Evolutionary conservation across 2,329 filamentous ascomycete genomes (phyloP), one percentile per base, ranked within the genome.

Genomic region (Cordyceps militaris): DNA sequence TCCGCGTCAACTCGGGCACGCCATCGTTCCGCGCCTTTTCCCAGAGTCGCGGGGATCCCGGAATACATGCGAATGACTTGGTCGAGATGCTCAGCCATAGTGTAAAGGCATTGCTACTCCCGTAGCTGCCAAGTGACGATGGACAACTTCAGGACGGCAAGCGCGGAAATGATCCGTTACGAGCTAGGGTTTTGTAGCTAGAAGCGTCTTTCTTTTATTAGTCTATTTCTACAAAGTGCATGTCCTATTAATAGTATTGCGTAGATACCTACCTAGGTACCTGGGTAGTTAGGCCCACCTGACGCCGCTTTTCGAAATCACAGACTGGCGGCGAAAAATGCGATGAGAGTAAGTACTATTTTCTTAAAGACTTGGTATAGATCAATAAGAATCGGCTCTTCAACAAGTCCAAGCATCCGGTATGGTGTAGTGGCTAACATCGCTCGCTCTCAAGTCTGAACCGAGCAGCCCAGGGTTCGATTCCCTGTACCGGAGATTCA

Each of bases 401-500:
- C 43, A 54, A 42, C 7, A 42, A 48, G 46, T 19, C 1, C 43
- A n/a, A 19, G 21, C 21, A 62, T 69, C 67, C 67, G 67, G 64
- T 68, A 69, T 69, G 67, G 67, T 69, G 67, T 69, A 69, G 67
- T 68, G 67, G 67, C 67, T 69, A 69, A 69, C 67, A 69, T 69
- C 67, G 67, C 66, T 69, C 67, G 66, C 67, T 69, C 68, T 70
- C 67, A 69, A 42, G 10, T 23, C 42, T 47, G 57, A 24, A 32
- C 60, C 60, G 60, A 61, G 57, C 60, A 61, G 60, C 60, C 59
- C 59, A 53, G 59, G 59, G 59, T 61, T 59, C 57, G 59, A 61
- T 61, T 61, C 59, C 59, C 59, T 54, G 60, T 61, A 61, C 57
- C 60, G 57, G 60, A 61, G 57, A 38, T 14, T n/a, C n/a, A n/a